Evolutionary conservation across 805 yeast genomes (phyloP), one percentile per base, ranked within the genome.

Genomic region (Cyberlindnera mycetangii): DNA sequence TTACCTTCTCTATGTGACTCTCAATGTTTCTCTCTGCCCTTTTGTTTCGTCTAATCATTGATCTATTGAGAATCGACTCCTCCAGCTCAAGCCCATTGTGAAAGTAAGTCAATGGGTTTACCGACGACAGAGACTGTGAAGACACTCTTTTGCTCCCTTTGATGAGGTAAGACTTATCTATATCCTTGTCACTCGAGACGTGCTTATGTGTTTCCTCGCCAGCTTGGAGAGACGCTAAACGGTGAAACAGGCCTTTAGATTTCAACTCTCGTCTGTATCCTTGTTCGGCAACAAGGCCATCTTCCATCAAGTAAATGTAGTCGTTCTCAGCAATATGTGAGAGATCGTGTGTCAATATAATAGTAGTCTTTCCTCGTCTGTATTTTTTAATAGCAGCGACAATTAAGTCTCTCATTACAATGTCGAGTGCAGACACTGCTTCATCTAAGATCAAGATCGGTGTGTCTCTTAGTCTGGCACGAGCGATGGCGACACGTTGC

Each of bases 371-470:
- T 2, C 77, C 81, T 7, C 49, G 45, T 53, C 98, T 73, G 83
- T 85, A 81, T 4, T 51, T 43, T 42, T 77, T 74, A 11, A 93
- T 70, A 0, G 72, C 71, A 2, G 65, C 59, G 56, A 83, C 61
- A 5, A 89, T 60, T 3, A 58, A 44, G 0, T 65, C 64, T 48
- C 81, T 71, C 34, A 74, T 72, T 0, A 53, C 55, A 2, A 65
- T 59, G 60, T 93, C 97, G 44, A 93, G 65, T 0, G 97, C 97
- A 39, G 93, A 83, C 2, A 87, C 67, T 4, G 93, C 77, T 60
- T 93, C 99, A 66, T 93, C 99, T 21, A 90, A 67, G 3, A 93
- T 75, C 47, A 92, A 65, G 5, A 93, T 74, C 0, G 90, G 87
- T 0, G 95, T 64, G 56, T 93, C 75, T 49, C 88, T 71, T 4